Base-by-base conservation (phyloP, 352 stramenopile species). In the Phytophthora boehmeriae region DNA sequence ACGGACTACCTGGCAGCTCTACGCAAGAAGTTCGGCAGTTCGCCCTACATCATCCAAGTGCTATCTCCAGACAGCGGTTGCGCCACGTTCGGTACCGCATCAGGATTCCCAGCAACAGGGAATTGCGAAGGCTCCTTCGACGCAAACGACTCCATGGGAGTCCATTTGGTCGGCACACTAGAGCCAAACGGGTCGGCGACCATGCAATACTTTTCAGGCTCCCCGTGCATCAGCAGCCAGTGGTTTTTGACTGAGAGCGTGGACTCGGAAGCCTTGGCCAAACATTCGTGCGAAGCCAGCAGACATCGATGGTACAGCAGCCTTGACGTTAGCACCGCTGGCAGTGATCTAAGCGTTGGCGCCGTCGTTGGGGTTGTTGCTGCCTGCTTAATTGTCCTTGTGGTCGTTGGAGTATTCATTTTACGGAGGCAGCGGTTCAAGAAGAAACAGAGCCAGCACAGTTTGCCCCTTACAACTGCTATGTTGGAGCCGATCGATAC, bases 231-330 rank as follows among this genome's bases (percentile, higher is more conserved):
- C 1, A 44, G 14, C 19, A 22, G 3, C 14, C 13, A 22, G 14
- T 44, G 38, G 14, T 17, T 22, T 8, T 44, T 22, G 16, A 39
- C 23, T 1, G 23, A 47, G 2, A 19, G 16, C 20, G 36, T 47
- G 8, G n/a, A 56, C 14, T 10, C 11, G 9, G 16, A 13, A 2
- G 19, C 34, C 2, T 35, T 56, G 0, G 14, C 20, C 6, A 27
- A 25, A 5, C 34, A 56, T 20, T 34, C 35, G 20, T 56, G 49
- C 34, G n/a, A 0, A n/a, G 17, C 10, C 19, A 59, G 28, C 9
- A 20, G 23, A 27, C 35, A 20, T 32, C 19, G 35, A 19, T 58
- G 51, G 51, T 50, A 58, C 38, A 58, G 39, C 39, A 50, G 38
- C 19, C 30, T 32, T 8, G 38, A 58, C 22, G 39, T 41, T 2